Evolutionary conservation across 2,329 filamentous ascomycete species (phyloP).

Genomic region (Calonectria honghensis): DNA sequence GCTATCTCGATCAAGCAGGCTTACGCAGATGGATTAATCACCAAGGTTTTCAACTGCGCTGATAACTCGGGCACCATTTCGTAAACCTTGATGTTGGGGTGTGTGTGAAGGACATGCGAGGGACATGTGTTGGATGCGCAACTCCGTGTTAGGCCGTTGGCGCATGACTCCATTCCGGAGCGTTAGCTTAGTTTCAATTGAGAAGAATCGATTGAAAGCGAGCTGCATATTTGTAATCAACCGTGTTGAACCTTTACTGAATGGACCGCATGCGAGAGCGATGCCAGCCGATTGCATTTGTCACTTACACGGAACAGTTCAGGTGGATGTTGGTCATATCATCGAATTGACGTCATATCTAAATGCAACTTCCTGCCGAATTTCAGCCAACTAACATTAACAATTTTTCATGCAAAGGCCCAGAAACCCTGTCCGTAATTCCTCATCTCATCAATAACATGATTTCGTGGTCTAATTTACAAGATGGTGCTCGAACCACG

Average conservation of each 20-base stretch:
- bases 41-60: conserved; percentile 53
- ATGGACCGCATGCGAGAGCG: no score
- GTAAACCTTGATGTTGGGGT: background rate
- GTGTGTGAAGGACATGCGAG: no score
- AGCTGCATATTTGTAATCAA: background rate
- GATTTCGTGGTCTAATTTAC: conserved; percentile 11
- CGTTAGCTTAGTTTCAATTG: background rate
- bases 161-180: background rate
- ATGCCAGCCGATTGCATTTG: no score
- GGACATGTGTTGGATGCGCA: background rate
- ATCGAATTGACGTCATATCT: background rate
- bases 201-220: background rate
- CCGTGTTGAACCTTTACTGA: background rate
- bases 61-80: conserved; percentile 52
- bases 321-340: background rate
- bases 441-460: background rate
- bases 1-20: conserved; percentile 52
- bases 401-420: background rate
- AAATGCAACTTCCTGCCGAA: background rate
- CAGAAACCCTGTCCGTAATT: background rate
- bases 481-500: conserved; percentile 75
- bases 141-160: background rate
- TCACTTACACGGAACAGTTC: background rate
- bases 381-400: background rate
- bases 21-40: conserved; percentile 49